These are phyloP conservation scores for Kuraishia capsulata DNA, from an alignment of 805 yeast species.

Conservation along the genomic window DNA sequence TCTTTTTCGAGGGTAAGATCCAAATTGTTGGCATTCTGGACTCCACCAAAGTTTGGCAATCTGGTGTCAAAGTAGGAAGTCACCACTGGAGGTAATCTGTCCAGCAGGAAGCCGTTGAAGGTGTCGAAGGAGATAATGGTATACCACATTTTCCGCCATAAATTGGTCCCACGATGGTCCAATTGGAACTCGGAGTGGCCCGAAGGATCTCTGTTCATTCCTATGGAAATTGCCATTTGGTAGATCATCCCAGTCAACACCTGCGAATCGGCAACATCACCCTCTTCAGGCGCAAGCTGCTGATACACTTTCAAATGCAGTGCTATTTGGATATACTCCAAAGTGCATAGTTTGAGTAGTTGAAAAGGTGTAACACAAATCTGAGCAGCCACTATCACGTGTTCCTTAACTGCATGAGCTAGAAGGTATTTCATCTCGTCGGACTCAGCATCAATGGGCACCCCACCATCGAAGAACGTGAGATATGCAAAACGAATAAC, in stretches of 20 bases:
- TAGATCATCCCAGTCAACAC: conserved; percentile 26
- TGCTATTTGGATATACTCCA: conserved; percentile 34
- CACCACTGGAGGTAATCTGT: conserved; percentile 27
- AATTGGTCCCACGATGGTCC: conserved; percentile 29
- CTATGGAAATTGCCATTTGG: conserved; percentile 36
- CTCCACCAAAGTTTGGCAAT: conserved; percentile 26
- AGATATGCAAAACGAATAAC: conserved; percentile 32
- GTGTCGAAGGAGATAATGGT: conserved; percentile 32
- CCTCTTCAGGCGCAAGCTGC: conserved; percentile 36
- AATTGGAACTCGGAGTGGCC: conserved; percentile 10
- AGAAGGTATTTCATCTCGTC: conserved; percentile 22
- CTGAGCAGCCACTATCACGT: conserved; percentile 27
- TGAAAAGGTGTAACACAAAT: conserved; percentile 31
- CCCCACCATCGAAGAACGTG: conserved; percentile 19
- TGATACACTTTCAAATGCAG: conserved; percentile 29
- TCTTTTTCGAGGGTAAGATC: conserved; percentile 28
- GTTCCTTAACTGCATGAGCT: conserved; percentile 28
- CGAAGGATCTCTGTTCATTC: conserved; percentile 39
- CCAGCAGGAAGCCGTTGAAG: conserved; percentile 31
- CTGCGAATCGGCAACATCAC: conserved; percentile 31
- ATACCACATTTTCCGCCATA: conserved; percentile 55
- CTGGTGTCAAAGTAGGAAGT: conserved; percentile 32
- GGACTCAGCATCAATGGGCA: conserved; percentile 11
- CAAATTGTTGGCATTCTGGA: conserved; percentile 20
- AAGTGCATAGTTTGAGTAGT: conserved; percentile 25